These are phyloP conservation scores for Wickerhamiella kazuoi DNA, from an alignment of 805 yeast genomes.

Conservation along the genomic window DNA sequence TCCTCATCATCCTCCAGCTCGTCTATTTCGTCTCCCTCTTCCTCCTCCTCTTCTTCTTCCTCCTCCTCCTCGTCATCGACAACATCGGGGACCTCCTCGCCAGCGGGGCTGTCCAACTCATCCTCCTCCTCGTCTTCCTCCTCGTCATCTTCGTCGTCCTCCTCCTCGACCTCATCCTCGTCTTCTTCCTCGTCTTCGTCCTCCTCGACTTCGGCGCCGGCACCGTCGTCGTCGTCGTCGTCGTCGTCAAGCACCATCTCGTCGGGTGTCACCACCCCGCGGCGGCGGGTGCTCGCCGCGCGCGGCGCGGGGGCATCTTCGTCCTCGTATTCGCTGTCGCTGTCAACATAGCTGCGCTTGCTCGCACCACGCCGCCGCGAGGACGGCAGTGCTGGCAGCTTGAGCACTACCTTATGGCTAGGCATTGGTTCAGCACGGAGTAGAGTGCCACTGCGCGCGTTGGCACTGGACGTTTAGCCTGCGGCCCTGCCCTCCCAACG, in stretches of 20 bases:
- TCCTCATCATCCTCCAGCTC: background rate
- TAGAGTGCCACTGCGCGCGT: too few relatives aligned
- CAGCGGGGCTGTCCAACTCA: slow-evolving; percentile 6
- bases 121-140: slow-evolving; percentile 11
- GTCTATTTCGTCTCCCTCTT: background rate
- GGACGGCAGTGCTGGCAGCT: background rate
- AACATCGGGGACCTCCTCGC: too few relatives aligned
- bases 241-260: slow-evolving; percentile 1
- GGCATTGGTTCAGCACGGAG: background rate
- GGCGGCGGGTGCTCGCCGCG: background rate
- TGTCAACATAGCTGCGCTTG: background rate
- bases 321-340: slow-evolving; percentile 5
- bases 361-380: background rate
- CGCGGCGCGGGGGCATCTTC: background rate
- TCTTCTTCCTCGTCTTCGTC: slow-evolving; percentile 13
- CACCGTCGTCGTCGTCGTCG: background rate
- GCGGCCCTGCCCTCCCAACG: too few relatives aligned
- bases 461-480: too few relatives aligned
- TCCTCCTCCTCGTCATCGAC: slow-evolving; percentile 8
- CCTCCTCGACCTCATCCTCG: slow-evolving; percentile 8
- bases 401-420: background rate
- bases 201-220: slow-evolving; percentile 6
- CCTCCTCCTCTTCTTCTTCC: slow-evolving; percentile 2
- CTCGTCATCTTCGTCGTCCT: slow-evolving; percentile 6
- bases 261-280: background rate